Evolutionary conservation across 306 rosid species (phyloP).

Genomic region (Lupinus albus): DNA sequence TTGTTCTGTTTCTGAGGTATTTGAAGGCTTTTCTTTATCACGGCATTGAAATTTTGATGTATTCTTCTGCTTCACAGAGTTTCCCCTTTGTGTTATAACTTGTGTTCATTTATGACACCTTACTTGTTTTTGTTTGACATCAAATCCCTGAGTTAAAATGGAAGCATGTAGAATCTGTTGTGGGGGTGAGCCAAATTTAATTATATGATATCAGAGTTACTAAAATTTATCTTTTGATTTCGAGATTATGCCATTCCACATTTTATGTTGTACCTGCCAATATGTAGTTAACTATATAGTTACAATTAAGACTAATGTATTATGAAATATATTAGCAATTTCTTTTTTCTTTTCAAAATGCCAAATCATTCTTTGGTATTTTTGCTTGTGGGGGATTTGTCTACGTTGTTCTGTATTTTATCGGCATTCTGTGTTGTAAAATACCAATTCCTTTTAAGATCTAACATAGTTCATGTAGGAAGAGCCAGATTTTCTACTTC

Average conservation of each 20-base stretch:
- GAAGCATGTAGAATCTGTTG: not conserved
- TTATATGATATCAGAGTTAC: too few relatives aligned
- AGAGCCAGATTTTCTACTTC: constrained; percentile 11
- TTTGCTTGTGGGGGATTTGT: not conserved
- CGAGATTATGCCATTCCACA: not conserved
- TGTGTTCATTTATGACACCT: constrained; percentile 10
- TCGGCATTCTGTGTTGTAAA: constrained; percentile 6
- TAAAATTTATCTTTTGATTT: not conserved
- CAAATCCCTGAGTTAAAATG: constrained; percentile 21
- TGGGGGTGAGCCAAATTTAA: too few relatives aligned
- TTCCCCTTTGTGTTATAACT: not conserved
- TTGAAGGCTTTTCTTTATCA: not conserved
- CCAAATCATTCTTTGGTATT: constrained; percentile 8
- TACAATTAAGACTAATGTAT: not conserved
- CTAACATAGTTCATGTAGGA: constrained; percentile 5
- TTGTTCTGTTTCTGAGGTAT: constrained; percentile 13
- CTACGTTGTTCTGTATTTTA: constrained; percentile 8
- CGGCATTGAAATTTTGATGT: not conserved
- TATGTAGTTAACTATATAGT: too few relatives aligned
- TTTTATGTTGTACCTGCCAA: too few relatives aligned
- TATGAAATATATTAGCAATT: not conserved
- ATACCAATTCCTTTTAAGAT: constrained; percentile 7
- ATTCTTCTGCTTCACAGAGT: not conserved
- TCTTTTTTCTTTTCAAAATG: not conserved
- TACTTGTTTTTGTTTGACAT: constrained; percentile 11